Base-by-base conservation (phyloP, 805 yeast species). In the Candida peoriensis region DNA sequence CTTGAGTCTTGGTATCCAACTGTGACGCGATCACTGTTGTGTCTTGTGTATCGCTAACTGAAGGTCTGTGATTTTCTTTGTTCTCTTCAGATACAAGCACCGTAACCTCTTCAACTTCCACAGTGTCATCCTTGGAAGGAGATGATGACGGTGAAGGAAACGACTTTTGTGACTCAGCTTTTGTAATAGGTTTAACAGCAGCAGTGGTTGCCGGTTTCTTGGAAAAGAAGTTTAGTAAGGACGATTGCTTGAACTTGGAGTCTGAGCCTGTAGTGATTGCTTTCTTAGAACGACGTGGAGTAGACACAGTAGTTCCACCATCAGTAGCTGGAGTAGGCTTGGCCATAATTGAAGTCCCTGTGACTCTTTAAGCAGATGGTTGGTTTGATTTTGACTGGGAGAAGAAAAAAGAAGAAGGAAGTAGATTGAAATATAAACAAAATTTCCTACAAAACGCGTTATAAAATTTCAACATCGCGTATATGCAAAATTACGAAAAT, bases 161-260 rank as follows among this genome's bases (percentile, higher is more conserved):
- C 7, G 37, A 26, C n/a, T 21, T 24, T 9, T 20, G 19, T 11
- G 21, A 17, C 14, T 26, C 25, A 4, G 23, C 17, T 10, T 10
- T 16, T 11, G 16, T 19, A 30, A 8, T 11, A 16, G 30, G 16
- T 11, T 32, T 26, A 11, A 29, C 24, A n/a, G 21, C 20, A 3
- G 38, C 20, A 9, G 34, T 5, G 15, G 21, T 11, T 5, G 20
- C 5, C 3, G 32, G 20, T 17, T 33, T 41, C 16, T 44, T 44
- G 6, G 36, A 29, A 24, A 44, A 44, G 34, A 44, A 44, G 25
- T 28, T 39, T 31, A 44, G 8, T 26, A 44, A 15, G 3, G 44
- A 36, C 2, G 39, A 17, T 18, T 44, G 48, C 19, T 44, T 43
- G 28, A 37, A 18, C 30, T 41, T 38, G 14, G 32, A 21, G 19